Evolutionary conservation across 1,139 yeast genomes (phyloP).

Genomic region (Blastobotrys elegans): DNA sequence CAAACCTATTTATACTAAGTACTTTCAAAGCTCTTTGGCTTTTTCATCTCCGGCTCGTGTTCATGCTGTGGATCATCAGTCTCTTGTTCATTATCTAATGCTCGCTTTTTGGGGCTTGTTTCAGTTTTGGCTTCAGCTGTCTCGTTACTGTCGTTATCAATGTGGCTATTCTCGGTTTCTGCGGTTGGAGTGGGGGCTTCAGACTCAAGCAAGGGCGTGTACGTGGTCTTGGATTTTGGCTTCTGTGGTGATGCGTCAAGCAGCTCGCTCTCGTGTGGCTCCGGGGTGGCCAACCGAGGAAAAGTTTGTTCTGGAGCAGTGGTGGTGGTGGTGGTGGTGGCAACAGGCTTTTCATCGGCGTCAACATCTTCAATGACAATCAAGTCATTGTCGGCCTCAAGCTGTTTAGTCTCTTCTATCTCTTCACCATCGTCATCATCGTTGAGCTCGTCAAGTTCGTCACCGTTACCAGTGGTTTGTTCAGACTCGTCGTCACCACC

Average conservation of each 20-base stretch:
- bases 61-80: background rate
- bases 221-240: too few species aligned
- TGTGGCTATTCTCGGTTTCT: background rate
- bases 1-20: too few species aligned
- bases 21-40: background rate
- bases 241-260: background rate
- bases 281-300: too few species aligned
- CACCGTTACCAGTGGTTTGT: background rate
- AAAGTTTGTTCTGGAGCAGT: background rate
- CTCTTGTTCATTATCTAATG: constrained; percentile 1
- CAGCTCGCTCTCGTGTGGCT: too few species aligned
- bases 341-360: background rate
- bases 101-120: constrained; percentile 1
- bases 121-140: too few species aligned
- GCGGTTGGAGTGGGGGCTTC: background rate
- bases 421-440: background rate
- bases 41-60: background rate
- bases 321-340: background rate
- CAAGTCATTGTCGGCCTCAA: background rate
- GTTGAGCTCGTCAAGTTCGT: background rate
- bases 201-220: too few species aligned
- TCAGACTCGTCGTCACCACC: background rate
- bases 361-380: background rate
- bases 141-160: background rate
- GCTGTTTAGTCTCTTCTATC: background rate